A percentile compares a stretch with the other conserved stretches of the same genome.
Evolutionary conservation across 2,329 filamentous ascomycete species (phyloP).

Genomic region (Neurospora sp.): DNA sequence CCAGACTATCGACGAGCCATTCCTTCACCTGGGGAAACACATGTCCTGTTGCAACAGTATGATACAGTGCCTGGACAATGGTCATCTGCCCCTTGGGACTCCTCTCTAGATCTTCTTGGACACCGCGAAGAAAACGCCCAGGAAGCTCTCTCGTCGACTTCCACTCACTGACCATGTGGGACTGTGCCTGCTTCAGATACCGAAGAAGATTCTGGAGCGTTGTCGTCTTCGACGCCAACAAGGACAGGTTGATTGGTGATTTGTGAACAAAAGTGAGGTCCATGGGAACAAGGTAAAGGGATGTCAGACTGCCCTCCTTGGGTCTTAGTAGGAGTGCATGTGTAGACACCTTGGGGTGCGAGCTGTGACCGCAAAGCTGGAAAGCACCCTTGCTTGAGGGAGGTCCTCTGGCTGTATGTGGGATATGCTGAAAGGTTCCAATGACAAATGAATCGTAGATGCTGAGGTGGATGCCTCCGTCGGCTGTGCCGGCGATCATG

Average conservation of each 20-base stretch:
- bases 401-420: slow-evolving; percentile 17
- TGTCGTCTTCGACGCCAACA: slow-evolving; percentile 79
- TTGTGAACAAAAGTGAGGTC: slow-evolving; percentile 76
- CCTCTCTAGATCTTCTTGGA: slow-evolving; percentile 65
- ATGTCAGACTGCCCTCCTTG: slow-evolving; percentile 27
- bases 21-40: slow-evolving; percentile 67
- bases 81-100: slow-evolving; percentile 45
- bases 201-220: slow-evolving; percentile 77
- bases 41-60: slow-evolving; percentile 75
- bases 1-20: slow-evolving; percentile 79
- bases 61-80: slow-evolving; percentile 70
- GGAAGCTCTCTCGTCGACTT: slow-evolving; percentile 74
- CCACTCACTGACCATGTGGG: slow-evolving; percentile 74
- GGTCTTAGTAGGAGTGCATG: slow-evolving; percentile 56
- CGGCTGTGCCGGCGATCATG: slow-evolving; percentile 62
- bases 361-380: slow-evolving; percentile 51
- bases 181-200: slow-evolving; percentile 73
- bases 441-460: slow-evolving; percentile 83
- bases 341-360: slow-evolving; percentile 64
- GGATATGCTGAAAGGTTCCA: slow-evolving; percentile 50
- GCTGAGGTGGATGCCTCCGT: slow-evolving; percentile 64
- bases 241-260: slow-evolving; percentile 69
- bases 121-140: slow-evolving; percentile 62
- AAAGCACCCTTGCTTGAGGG: slow-evolving; percentile 16
- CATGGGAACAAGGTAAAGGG: slow-evolving; percentile 60